Conservation (phyloP, 2,329 filamentous ascomycete species). For the Knufia fluminis region DNA sequence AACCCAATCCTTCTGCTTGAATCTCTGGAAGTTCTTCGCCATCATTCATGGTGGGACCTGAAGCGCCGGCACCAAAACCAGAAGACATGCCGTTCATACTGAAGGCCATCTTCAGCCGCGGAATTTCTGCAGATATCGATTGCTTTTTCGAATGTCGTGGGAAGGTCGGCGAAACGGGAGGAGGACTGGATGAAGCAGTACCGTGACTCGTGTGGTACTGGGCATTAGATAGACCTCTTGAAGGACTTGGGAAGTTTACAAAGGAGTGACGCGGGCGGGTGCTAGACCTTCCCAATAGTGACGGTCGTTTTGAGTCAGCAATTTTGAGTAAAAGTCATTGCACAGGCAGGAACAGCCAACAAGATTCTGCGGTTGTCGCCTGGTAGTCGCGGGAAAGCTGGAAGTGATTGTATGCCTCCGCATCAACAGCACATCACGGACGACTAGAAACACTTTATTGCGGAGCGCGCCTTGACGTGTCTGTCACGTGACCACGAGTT, state of each 20-base stretch:
- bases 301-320: slow-evolving; percentile 35
- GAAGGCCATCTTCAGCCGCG: slow-evolving; percentile 51
- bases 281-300: slow-evolving; percentile 34
- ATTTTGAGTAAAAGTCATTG: slow-evolving; percentile 28
- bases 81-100: slow-evolving; percentile 46
- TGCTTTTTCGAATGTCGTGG: slow-evolving; percentile 24
- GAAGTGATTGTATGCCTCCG: neutral
- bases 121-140: slow-evolving; percentile 31
- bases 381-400: neutral
- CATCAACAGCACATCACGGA: slow-evolving; percentile 3
- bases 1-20: slow-evolving; percentile 76
- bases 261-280: slow-evolving; percentile 37
- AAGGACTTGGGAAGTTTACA: slow-evolving; percentile 26
- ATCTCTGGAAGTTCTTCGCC: slow-evolving; percentile 68
- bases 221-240: slow-evolving; percentile 32
- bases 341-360: neutral
- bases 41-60: slow-evolving; percentile 32
- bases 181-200: slow-evolving; percentile 26
- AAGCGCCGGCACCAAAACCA: slow-evolving; percentile 30
- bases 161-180: slow-evolving; percentile 12
- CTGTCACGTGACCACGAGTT: slow-evolving; percentile 2
- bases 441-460: neutral
- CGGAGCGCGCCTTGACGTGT: slow-evolving; percentile 1
- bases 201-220: slow-evolving; percentile 23
- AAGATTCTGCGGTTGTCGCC: neutral